These are phyloP conservation scores for Scytalidium lignicola DNA, from an alignment of 2,329 filamentous ascomycete genomes.

Conservation along the genomic window DNA sequence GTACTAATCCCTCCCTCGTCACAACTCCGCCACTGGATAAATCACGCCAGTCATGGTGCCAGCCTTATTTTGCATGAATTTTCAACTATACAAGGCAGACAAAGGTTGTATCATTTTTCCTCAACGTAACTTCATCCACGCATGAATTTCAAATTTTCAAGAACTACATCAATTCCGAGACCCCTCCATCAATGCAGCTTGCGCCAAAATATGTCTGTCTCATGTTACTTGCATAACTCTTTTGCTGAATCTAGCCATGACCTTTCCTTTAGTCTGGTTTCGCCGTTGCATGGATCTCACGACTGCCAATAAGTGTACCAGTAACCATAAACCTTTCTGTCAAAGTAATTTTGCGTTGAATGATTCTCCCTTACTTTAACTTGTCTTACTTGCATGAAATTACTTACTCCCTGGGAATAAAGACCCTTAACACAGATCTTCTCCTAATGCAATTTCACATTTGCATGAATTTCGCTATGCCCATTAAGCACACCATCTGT, in stretches of 20 bases:
- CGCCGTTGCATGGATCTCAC: conserved; percentile 6
- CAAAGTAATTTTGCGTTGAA: conserved; percentile 2
- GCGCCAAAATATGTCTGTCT: neutral
- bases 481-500: conserved; percentile 7
- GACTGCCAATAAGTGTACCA: conserved; percentile 3
- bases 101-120: conserved; percentile 13
- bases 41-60: too few relatives aligned
- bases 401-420: conserved; percentile 3
- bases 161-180: conserved; percentile 7
- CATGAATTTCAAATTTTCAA: conserved; percentile 12
- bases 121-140: conserved; percentile 10
- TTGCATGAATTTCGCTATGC: conserved; percentile 6
- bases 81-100: conserved; percentile 8
- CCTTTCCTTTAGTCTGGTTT: conserved; percentile 7
- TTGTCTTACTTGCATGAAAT: conserved; percentile 8
- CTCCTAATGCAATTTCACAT: conserved; percentile 9
- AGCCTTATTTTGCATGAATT: too few relatives aligned
- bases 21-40: too few relatives aligned
- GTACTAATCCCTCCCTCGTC: too few relatives aligned
- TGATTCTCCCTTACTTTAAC: conserved; percentile 6
- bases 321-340: conserved; percentile 1
- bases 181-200: conserved; percentile 7
- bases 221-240: conserved; percentile 5
- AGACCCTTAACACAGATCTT: conserved; percentile 5
- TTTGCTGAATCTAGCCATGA: conserved; percentile 7